Evolutionary conservation across 2,329 filamentous ascomycete genomes (phyloP).

Genomic region (Dothideomycetes sp.): DNA sequence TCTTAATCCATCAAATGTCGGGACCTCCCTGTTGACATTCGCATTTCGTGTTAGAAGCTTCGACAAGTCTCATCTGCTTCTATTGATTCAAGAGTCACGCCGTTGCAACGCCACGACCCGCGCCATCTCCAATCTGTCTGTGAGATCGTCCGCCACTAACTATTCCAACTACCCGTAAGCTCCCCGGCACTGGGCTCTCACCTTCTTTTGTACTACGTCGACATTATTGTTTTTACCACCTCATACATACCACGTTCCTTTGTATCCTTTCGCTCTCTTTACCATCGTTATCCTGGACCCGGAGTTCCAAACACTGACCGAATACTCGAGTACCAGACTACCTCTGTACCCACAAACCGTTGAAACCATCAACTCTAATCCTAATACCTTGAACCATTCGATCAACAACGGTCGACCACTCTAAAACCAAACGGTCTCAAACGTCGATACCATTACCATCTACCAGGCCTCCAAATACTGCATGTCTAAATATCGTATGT

Average conservation of each 20-base stretch:
- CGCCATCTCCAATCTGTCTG: conserved; percentile 1
- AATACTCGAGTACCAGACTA: conserved; percentile 2
- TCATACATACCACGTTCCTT: conserved; percentile 7
- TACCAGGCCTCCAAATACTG: conserved; percentile 1
- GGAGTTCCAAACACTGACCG: conserved; percentile 6
- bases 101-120: conserved; percentile 3
- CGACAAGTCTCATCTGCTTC: conserved; percentile 5
- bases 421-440: conserved; percentile 5
- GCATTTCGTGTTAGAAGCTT: background rate
- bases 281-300: conserved; percentile 1
- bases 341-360: conserved; percentile 6
- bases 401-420: conserved; percentile 4
- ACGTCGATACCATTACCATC: background rate
- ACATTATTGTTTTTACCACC: conserved; percentile 4
- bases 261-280: conserved; percentile 7
- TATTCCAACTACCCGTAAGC: conserved; percentile 2
- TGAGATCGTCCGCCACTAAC: conserved; percentile 2
- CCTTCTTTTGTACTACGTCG: conserved; percentile 3
- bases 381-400: conserved; percentile 6
- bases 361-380: conserved; percentile 7
- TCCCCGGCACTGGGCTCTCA: conserved; percentile 3
- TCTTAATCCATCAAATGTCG: background rate
- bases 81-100: background rate
- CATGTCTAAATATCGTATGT: conserved; percentile 5
- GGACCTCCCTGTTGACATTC: background rate